Base-by-base conservation (phyloP, 306 rosid genomes). In the Carpinus fangiana region DNA sequence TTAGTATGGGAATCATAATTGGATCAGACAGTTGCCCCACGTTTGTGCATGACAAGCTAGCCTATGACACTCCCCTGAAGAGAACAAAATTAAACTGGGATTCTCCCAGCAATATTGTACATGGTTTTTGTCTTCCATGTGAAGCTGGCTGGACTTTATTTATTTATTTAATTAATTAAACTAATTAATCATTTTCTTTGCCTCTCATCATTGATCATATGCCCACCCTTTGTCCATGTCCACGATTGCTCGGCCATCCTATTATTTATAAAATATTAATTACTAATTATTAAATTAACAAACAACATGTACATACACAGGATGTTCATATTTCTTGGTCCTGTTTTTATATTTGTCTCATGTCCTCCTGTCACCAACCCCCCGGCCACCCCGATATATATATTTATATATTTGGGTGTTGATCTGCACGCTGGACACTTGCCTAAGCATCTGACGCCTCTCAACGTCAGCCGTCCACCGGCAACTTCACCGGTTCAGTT, bases 61-160 rank as follows among this genome's bases (percentile, higher is more conserved):
- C 77, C 77, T 82, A 80, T 72, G 70, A 83, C 75, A 76, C 65
- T 46, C 28, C 76, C 70, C 89, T 73, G 57, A 83, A 86, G 75
- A 26, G 60, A 88, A 89, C 91, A 90, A 91, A 90, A 83, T 69
- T 73, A 82, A 88, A 91, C 89, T 88, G 93, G 88, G 97, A 91
- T 91, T 91, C 97, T 89, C 78, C 80, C 72, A 38, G 36, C 86
- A 83, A 57, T 84, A 70, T 47, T 85, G 79, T 80, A 84, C 79
- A 83, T 57, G 64, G 26, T 8, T 86, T 87, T 85, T 82, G 86
- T 82, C 83, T 76, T 82, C 82, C 96, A 91, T 91, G 96, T 87
- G 96, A 89, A 77, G 75, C 90, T 81, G 84, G 72, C 86, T 82
- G 74, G 76, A 62, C 8, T 65, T 80, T 83, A 77, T 34, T 77